These are phyloP conservation scores for Sanghuangporus sanghuang DNA, from an alignment of 1,284 basidiomycete genomes.

Conservation along the genomic window DNA sequence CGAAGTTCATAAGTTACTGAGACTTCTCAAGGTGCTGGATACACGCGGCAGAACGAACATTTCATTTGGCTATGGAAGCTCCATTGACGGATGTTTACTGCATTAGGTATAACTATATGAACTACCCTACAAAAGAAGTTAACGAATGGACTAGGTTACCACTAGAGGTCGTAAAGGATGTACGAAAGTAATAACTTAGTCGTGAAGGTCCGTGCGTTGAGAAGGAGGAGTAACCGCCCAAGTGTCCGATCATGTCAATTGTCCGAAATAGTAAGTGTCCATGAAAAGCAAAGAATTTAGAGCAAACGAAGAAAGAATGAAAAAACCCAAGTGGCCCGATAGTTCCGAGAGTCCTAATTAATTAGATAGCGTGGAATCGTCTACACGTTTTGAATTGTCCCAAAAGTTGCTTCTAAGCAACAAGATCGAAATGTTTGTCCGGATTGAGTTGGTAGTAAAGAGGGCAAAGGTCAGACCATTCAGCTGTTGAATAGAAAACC, in stretches of 20 bases:
- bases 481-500: neutral
- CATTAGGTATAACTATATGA: neutral
- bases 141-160: neutral
- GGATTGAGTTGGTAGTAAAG: constrained; percentile 1
- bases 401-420: neutral
- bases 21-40: too few species aligned
- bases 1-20: too few species aligned
- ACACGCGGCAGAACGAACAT: too few species aligned
- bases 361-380: neutral
- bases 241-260: neutral
- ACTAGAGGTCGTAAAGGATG: neutral
- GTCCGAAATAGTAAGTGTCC: neutral
- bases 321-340: neutral
- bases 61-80: too few species aligned
- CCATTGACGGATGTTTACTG: too few species aligned
- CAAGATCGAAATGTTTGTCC: neutral
- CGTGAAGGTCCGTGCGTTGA: neutral
- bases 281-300: neutral
- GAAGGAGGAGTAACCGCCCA: neutral
- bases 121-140: neutral
- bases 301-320: neutral
- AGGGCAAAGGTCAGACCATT: constrained; percentile 5
- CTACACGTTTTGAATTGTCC: neutral
- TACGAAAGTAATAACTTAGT: neutral
- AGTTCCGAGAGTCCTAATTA: neutral